Base-by-base conservation (phyloP, 495 filamentous ascomycete species). In the Penicillium longicatenatum region DNA sequence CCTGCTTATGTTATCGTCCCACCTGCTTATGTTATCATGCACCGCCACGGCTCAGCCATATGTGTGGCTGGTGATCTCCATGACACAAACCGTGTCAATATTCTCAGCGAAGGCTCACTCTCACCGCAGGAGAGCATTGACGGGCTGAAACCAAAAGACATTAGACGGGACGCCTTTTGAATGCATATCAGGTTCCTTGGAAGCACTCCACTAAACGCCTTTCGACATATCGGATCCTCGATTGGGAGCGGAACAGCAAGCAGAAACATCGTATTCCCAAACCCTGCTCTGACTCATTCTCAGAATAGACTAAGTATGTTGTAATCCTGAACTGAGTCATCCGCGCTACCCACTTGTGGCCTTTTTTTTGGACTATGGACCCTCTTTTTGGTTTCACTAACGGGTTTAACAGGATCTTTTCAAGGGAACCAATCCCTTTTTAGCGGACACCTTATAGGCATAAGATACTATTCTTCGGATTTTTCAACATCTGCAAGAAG, bases 1-100 rank as follows among this genome's bases (percentile, higher is more conserved):
- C 10, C 14, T 50, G 47, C 14, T 39, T 51, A 51, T 39, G 11
- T 20, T 14, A 17, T 50, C 24, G 26, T n/a, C 47, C 47, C n/a
- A 6, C 10, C 14, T 50, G 47, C 14, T 39, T 51, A 51, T 39
- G 11, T 20, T 14, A 17, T 50, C 24, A 39, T n/a, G 49, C 31
- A 51, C 49, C 30, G 49, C 49, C 49, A 51, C 49, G 9, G 35
- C 44, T 48, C 35, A 39, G 51, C 53, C 43, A 54, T 57, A 60
- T 29, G 20, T 63, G 67, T 61, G 62, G 65, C 62, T 66, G 41
- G 43, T 21, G 29, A 55, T 29, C 54, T 46, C 60, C 60, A 35
- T 59, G 55, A 66, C 67, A 62, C 35, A 59, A 59, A 35, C 12
- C 29, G 17, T 29, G 54, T 29, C 19, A 49, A 39, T 46, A 46